phyloP scores from a whole-genome alignment of 2,329 filamentous ascomycete genomes.

The Diaporthe citri region DNA sequence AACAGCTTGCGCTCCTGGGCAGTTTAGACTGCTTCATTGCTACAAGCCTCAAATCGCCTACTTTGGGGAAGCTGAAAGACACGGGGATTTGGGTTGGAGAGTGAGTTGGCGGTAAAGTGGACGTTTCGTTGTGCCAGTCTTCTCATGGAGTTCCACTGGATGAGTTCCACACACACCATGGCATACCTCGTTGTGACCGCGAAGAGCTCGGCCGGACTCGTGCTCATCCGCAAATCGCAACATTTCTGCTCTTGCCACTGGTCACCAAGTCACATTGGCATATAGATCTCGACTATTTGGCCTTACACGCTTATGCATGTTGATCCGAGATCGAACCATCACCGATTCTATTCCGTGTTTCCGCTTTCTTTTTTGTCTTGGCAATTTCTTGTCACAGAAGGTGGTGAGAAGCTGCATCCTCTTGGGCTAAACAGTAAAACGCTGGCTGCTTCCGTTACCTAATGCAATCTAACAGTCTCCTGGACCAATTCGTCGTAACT shows the following conservation, averaged over 20 bases:
- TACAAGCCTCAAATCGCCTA: not conserved
- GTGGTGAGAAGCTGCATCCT: not conserved
- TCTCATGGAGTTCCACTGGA: not conserved
- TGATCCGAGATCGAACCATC: not conserved
- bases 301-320: not conserved
- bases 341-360: not conserved
- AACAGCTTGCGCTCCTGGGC: not conserved
- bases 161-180: not conserved
- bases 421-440: not conserved
- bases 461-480: not conserved
- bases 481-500: not conserved
- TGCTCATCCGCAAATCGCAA: not conserved
- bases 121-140: not conserved
- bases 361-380: not conserved
- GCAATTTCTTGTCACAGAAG: not conserved
- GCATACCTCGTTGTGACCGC: not conserved
- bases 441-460: too few species aligned
- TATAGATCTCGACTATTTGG: not conserved
- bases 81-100: not conserved
- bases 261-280: too few species aligned
- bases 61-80: not conserved
- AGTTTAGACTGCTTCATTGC: not conserved
- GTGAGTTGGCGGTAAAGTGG: not conserved
- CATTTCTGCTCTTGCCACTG: not conserved
- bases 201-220: not conserved